Base-by-base conservation (phyloP, 2,329 filamentous ascomycete species). In the Diplocarpon mali region DNA sequence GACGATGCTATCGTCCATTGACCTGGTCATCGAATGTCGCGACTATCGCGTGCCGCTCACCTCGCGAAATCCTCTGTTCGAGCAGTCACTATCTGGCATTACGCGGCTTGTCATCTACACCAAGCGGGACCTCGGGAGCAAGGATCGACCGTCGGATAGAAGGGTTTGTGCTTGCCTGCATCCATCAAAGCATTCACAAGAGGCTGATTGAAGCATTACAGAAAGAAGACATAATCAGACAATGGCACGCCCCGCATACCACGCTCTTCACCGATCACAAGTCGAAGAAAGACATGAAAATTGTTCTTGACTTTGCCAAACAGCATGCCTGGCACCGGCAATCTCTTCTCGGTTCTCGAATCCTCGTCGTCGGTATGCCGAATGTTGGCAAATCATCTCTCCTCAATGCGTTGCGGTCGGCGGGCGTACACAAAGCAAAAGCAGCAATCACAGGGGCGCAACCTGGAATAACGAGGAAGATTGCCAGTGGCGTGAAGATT, bases 341-440 rank as follows among this genome's bases (percentile, higher is more conserved):
- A 55, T 76, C 75, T 16, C 67, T 96, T n/a, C 80, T 85, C 7
- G 89, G 88, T n/a, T 75, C 87, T 54, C 78, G 88, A 39, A 76
- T 88, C 45, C 75, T 98, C 63, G 77, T 96, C 1, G 89, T 96
- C 12, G 92, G 92, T 44, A 95, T 98, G 89, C 92, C 92, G 30
- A 98, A 98, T 61, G 86, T 95, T 0, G 92, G 92, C 30, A 98
- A 98, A 66, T 94, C 86, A 38, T 88, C 89, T 1, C 71, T 98
- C n/a, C 76, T 98, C 35, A 98, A 98, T 63, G 76, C 80, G 13
- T 73, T 96, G 39, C 81, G 92, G 15, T 75, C 71, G 34, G 69
- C 73, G 14, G 86, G 87, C 34, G 73, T 85, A 53, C 66, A 70
- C 42, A 59, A 60, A 39, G 71, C 72, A 15, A 93, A 90, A 62